Conservation (phyloP, 2,329 filamentous ascomycete genomes). For the Didymella exigua region DNA sequence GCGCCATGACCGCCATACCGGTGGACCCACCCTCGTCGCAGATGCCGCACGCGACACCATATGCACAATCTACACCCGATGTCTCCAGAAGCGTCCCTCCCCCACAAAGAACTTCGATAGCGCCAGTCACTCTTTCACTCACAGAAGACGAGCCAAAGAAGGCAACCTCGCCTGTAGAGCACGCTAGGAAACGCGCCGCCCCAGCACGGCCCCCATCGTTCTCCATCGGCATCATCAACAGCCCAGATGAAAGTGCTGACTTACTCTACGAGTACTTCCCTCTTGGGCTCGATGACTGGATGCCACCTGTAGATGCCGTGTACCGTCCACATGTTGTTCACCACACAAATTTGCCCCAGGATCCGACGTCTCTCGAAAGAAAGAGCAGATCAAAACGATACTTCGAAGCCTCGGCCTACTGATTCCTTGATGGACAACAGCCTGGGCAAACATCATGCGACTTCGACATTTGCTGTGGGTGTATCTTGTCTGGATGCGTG, state of each 20-base stretch:
- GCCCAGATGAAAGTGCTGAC: conserved; percentile 77
- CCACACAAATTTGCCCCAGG: conserved; percentile 67
- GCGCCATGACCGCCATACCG: conserved; percentile 53
- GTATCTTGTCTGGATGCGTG: background rate
- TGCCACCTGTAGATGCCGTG: conserved; percentile 86
- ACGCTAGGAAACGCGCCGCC: conserved; percentile 42
- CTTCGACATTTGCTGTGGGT: no score
- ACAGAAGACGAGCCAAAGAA: conserved; percentile 61
- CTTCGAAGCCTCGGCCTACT: conserved; percentile 50
- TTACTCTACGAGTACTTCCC: conserved; percentile 95
- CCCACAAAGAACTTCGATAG: conserved; percentile 49
- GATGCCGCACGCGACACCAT: conserved; percentile 46
- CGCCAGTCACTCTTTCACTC: conserved; percentile 61
- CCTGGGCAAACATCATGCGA: background rate
- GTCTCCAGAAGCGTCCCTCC: conserved; percentile 49
- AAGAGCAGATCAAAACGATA: conserved; percentile 56
- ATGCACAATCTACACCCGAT: conserved; percentile 61
- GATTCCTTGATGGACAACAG: background rate
- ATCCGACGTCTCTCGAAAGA: conserved; percentile 53
- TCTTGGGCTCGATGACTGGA: conserved; percentile 88
- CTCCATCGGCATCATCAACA: conserved; percentile 59
- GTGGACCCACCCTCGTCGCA: conserved; percentile 46
- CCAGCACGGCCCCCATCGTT: conserved; percentile 54
- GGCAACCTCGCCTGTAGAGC: conserved; percentile 43
- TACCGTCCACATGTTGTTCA: conserved; percentile 94